Base-by-base conservation (phyloP, 805 yeast genomes). In the Dipodascus geniculatus region DNA sequence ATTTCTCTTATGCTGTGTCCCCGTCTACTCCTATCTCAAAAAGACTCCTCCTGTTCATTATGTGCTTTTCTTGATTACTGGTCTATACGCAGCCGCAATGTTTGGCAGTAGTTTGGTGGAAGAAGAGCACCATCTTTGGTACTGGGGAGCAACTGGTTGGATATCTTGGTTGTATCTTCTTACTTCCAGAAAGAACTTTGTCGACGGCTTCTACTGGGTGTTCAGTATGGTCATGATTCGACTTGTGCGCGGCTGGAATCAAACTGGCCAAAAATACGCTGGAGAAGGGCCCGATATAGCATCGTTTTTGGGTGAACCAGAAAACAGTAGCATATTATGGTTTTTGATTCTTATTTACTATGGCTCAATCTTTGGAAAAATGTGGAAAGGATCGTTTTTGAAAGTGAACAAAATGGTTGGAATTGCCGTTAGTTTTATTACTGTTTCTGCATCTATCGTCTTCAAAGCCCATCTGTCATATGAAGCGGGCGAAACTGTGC, bases 51-150 rank as follows among this genome's bases (percentile, higher is more conserved):
- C 49, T 59, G 3, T 58, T 56, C 9, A 61, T 62, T 28, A 66
- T 61, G 19, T 51, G 53, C 54, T 63, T 63, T 60, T 49, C 71
- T 19, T 48, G 74, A 42, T 49, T 6, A 38, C 44, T 11, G 44
- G 44, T 17, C 44, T 72, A 0, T 74, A 82, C 53, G 77, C 83
- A 2, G 38, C 73, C 0, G 74, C 87, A 0, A 75, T 83, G 58
- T 87, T 90, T 69, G 96, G 90, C 9, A 87, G 95, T 56, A 90
- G 96, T 23, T 73, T 90, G 54, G 85, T 93, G 17, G 99, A 93
- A 63, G 99, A 93, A 66, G 99, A 93, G 64, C 95, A 93, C 64
- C 96, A 90, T 64, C 67, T 90, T 17, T 93, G 99, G 99, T 93
- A 95, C 87, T 85, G 87, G 82, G 70, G 77, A 22, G 65, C 77